phyloP scores from a whole-genome alignment of 2,329 filamentous ascomycete species.

The Volutella citrinella region DNA sequence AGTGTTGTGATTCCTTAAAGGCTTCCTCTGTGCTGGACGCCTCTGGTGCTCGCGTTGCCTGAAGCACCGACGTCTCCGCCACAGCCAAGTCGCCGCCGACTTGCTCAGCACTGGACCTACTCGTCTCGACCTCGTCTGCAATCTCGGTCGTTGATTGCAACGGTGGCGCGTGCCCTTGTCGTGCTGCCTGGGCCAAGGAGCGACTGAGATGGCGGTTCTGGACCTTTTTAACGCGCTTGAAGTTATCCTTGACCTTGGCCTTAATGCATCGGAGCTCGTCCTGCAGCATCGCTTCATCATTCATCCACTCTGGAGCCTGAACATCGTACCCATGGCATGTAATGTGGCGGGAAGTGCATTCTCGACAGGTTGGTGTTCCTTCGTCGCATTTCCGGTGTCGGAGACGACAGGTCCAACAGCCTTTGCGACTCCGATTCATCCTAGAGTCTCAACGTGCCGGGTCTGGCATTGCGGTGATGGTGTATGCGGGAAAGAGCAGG shows the following conservation, averaged over 20 bases:
- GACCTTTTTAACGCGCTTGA: slow-evolving; percentile 12
- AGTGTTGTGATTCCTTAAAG: slow-evolving; percentile 23
- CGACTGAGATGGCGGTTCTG: slow-evolving; percentile 7
- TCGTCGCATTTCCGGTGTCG: slow-evolving; percentile 29
- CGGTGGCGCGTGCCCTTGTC: too few relatives aligned
- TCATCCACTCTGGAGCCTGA: slow-evolving; percentile 33
- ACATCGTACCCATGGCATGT: slow-evolving; percentile 27
- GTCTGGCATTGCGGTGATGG: too few relatives aligned
- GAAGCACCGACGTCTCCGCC: neutral
- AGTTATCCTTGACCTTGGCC: slow-evolving; percentile 19
- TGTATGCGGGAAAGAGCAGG: too few relatives aligned
- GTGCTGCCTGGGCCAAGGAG: neutral
- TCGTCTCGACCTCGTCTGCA: too few relatives aligned
- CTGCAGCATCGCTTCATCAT: slow-evolving; percentile 25
- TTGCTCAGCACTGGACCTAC: too few relatives aligned
- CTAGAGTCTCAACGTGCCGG: too few relatives aligned
- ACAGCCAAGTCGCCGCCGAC: too few relatives aligned
- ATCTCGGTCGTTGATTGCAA: too few relatives aligned
- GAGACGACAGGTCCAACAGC: slow-evolving; percentile 28
- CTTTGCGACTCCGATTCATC: slow-evolving; percentile 17
- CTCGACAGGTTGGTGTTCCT: slow-evolving; percentile 17
- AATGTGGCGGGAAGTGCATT: slow-evolving; percentile 20
- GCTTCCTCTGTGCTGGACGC: slow-evolving; percentile 5
- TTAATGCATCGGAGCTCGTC: slow-evolving; percentile 24
- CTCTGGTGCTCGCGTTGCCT: neutral